These are phyloP conservation scores for Penicillium argentinense DNA, from an alignment of 495 filamentous ascomycete species.

Conservation along the genomic window DNA sequence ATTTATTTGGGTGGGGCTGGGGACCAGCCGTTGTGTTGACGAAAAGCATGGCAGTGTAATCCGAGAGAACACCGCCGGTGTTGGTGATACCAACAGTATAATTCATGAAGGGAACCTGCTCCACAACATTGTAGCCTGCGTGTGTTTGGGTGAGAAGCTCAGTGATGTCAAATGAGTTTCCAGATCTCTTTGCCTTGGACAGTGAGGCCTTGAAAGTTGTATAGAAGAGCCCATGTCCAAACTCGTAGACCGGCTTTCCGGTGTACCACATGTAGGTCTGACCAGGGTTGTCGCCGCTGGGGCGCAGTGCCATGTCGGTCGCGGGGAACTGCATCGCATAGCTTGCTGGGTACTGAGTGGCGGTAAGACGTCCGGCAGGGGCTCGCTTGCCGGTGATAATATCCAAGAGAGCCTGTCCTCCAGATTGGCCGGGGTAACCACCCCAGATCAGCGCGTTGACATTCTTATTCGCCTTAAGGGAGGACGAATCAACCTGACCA, in stretches of 20 bases:
- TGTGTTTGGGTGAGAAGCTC: constrained; percentile 27
- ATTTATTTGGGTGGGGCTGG: constrained; percentile 61
- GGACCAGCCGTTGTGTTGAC: constrained; percentile 56
- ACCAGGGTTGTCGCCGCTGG: constrained; percentile 42
- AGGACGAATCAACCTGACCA: constrained; percentile 55
- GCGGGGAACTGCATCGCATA: constrained; percentile 55
- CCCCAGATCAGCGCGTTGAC: constrained; percentile 57
- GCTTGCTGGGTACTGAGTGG: constrained; percentile 57
- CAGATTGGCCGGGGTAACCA: constrained; percentile 61
- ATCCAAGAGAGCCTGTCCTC: constrained; percentile 54
- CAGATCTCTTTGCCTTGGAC: not conserved
- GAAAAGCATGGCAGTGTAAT: constrained; percentile 62
- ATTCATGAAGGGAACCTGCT: constrained; percentile 46
- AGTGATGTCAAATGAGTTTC: constrained; percentile 27
- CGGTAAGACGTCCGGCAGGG: constrained; percentile 57
- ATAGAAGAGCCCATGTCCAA: constrained; percentile 57
- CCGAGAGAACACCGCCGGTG: constrained; percentile 52
- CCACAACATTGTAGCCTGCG: constrained; percentile 21
- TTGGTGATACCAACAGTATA: constrained; percentile 48
- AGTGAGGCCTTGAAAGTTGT: constrained; percentile 44
- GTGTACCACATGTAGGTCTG: constrained; percentile 66
- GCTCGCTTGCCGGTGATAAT: constrained; percentile 53
- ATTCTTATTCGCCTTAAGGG: constrained; percentile 48
- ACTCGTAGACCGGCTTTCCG: constrained; percentile 51
- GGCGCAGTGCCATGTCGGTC: constrained; percentile 57